Conservation (phyloP, 2,329 filamentous ascomycete genomes). For the Colletotrichum costaricense region DNA sequence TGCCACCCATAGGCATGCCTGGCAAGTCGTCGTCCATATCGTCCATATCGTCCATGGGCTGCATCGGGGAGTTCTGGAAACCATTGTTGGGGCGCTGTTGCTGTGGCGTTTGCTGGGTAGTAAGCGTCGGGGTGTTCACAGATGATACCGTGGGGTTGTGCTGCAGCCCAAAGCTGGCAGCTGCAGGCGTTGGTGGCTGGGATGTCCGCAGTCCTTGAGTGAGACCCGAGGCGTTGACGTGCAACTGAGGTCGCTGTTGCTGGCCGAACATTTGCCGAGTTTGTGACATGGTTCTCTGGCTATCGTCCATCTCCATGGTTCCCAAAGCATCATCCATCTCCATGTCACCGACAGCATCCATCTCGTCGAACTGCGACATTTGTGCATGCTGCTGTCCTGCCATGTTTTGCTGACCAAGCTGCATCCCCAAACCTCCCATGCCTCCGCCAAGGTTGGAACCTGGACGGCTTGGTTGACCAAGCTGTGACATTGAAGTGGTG, state of each 20-base stretch:
- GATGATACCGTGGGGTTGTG: slow-evolving; percentile 98
- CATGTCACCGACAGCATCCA: slow-evolving; percentile 94
- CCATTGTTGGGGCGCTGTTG: slow-evolving; percentile 48
- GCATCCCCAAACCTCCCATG: slow-evolving; percentile 34
- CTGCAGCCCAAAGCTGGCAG: slow-evolving; percentile 81
- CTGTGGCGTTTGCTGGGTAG: slow-evolving; percentile 76
- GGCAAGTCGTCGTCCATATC: slow-evolving; percentile 82
- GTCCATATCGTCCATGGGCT: slow-evolving; percentile 73
- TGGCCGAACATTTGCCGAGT: slow-evolving; percentile 76
- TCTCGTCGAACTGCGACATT: slow-evolving; percentile 69
- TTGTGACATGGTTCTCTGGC: slow-evolving; percentile 75
- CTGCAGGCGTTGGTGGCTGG: slow-evolving; percentile 85
- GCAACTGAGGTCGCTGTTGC: slow-evolving; percentile 76
- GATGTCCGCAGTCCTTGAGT: slow-evolving; percentile 85
- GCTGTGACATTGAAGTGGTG: slow-evolving; percentile 31
- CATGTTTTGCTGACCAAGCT: slow-evolving; percentile 46
- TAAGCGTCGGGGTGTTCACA: slow-evolving; percentile 93
- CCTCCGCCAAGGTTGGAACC: slow-evolving; percentile 31
- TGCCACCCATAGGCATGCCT: slow-evolving; percentile 71
- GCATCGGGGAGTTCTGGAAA: slow-evolving; percentile 67
- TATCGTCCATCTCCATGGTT: slow-evolving; percentile 72
- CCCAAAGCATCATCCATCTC: slow-evolving; percentile 90
- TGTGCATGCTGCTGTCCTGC: slow-evolving; percentile 51
- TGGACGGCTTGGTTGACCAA: slow-evolving; percentile 27
- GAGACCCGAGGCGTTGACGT: slow-evolving; percentile 81